Conservation (phyloP, 257 asterid genomes). For the Nicotiana noctiflora region DNA sequence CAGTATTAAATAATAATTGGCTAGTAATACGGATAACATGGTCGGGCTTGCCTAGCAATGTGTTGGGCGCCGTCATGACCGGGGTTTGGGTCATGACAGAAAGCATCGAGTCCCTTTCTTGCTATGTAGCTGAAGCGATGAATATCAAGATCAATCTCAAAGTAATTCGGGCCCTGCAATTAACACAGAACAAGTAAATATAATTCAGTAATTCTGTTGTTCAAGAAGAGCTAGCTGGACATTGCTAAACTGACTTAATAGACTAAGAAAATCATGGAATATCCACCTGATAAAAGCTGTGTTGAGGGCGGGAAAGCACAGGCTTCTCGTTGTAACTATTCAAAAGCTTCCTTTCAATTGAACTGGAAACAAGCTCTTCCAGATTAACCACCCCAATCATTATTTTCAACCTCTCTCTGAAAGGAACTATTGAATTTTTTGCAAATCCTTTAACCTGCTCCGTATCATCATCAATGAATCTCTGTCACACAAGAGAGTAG, state of each 20-base stretch:
- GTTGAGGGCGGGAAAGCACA: slow-evolving; percentile 91
- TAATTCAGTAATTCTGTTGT: neutral
- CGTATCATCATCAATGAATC: slow-evolving; percentile 52
- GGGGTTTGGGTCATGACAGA: too few relatives aligned
- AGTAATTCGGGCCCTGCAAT: slow-evolving; percentile 68
- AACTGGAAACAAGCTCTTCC: slow-evolving; percentile 62
- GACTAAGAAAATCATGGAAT: neutral
- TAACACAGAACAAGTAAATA: neutral
- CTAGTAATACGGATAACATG: too few relatives aligned
- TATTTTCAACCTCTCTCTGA: slow-evolving; percentile 74
- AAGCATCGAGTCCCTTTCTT: slow-evolving; percentile 82
- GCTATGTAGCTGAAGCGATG: slow-evolving; percentile 90
- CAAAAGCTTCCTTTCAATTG: slow-evolving; percentile 70
- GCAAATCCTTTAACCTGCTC: slow-evolving; percentile 71
- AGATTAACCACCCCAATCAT: slow-evolving; percentile 81
- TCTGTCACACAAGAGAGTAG: slow-evolving; percentile 28
- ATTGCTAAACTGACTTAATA: neutral
- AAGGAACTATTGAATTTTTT: slow-evolving; percentile 52
- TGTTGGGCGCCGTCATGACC: too few relatives aligned
- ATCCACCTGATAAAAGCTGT: slow-evolving; percentile 57
- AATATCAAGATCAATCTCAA: slow-evolving; percentile 87
- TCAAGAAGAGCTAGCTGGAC: neutral
- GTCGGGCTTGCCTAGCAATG: too few relatives aligned
- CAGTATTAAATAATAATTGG: too few relatives aligned
- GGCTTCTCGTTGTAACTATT: slow-evolving; percentile 82